A percentile compares a stretch with the other conserved stretches of the same genome.
These are phyloP conservation scores for Eimeria mitis DNA, from an alignment of 169 alveolate genomes.

Conservation along the genomic window DNA sequence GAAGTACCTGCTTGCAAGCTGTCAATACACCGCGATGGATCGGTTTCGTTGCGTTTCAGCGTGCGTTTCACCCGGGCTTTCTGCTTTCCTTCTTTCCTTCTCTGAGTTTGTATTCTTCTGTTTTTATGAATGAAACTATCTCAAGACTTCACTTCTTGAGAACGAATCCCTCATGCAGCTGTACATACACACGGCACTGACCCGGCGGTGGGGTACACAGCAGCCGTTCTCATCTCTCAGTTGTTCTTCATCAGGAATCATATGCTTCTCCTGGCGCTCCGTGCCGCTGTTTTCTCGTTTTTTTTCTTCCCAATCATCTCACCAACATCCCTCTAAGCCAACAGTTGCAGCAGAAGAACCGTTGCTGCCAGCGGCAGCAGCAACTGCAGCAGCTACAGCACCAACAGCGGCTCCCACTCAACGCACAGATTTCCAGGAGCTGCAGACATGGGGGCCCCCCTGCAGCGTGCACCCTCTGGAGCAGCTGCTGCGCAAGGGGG, in stretches of 20 bases:
- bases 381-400: background rate
- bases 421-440: background rate
- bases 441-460: background rate
- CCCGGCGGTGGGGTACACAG: background rate
- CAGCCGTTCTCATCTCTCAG: background rate
- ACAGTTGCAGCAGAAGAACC: background rate
- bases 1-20: no score
- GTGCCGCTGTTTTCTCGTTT: background rate
- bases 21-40: no score
- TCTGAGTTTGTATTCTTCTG: background rate
- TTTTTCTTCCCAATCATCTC: background rate
- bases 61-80: background rate
- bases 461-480: slow-evolving; percentile 32
- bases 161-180: background rate
- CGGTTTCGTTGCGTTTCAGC: background rate
- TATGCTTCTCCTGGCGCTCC: background rate
- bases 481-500: background rate
- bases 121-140: background rate
- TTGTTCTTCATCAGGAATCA: background rate
- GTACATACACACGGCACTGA: background rate
- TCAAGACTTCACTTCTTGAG: background rate
- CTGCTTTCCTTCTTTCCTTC: background rate
- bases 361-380: background rate
- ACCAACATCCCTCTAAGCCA: background rate
- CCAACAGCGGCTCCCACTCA: background rate